Conservation (phyloP, 306 rosid species). For the Cicer cuneatum region DNA sequence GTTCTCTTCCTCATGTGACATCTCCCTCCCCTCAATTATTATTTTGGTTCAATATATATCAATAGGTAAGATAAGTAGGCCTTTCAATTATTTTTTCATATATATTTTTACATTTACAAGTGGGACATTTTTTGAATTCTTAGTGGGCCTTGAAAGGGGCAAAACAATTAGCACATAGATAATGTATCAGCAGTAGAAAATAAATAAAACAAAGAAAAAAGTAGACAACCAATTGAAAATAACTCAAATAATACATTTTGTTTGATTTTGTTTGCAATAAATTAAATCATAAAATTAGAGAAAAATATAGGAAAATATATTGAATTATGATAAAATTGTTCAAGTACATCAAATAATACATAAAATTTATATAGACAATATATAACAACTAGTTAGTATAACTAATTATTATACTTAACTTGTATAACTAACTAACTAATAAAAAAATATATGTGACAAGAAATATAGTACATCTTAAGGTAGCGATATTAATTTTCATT, state of each 20-base stretch:
- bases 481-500: not conserved
- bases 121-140: slow-evolving; percentile 21
- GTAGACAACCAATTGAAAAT: not conserved
- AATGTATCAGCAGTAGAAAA: not conserved
- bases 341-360: too few relatives aligned
- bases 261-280: too few relatives aligned
- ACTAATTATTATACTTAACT: too few relatives aligned
- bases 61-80: slow-evolving; percentile 56
- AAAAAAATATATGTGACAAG: too few relatives aligned
- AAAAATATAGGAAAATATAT: too few relatives aligned
- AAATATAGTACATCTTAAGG: not conserved
- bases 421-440: too few relatives aligned
- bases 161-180: not conserved
- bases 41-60: slow-evolving; percentile 38
- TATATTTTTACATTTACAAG: not conserved
- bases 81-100: slow-evolving; percentile 29
- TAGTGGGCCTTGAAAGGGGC: slow-evolving; percentile 9
- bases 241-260: too few relatives aligned
- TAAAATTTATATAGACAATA: too few relatives aligned
- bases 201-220: not conserved
- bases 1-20: slow-evolving; percentile 48
- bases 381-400: too few relatives aligned
- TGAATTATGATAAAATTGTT: too few relatives aligned
- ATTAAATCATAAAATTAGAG: too few relatives aligned
- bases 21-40: slow-evolving; percentile 51